Evolutionary conservation across 2,329 filamentous ascomycete genomes (phyloP).

Genomic region (Knufia fluminis): DNA sequence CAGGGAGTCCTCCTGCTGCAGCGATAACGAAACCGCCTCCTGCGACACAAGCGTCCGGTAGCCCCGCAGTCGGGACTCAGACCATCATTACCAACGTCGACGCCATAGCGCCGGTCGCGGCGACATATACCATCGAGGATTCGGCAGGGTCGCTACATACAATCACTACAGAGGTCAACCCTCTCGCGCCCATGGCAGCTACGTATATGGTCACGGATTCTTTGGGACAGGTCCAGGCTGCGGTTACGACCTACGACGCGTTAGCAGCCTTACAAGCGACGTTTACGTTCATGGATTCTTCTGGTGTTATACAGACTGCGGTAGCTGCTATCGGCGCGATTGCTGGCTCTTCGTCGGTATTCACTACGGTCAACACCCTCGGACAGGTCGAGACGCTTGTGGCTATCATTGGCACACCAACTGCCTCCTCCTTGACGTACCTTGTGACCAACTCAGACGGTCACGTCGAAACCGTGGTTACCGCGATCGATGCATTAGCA

Average conservation of each 20-base stretch:
- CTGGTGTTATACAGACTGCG: background rate
- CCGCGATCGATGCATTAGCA: background rate
- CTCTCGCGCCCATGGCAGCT: background rate
- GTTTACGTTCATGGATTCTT: background rate
- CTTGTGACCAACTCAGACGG: background rate
- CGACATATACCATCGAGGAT: too few species aligned
- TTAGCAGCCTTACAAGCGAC: background rate
- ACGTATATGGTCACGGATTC: background rate
- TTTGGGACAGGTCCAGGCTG: background rate
- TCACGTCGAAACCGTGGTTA: background rate
- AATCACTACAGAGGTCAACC: too few species aligned
- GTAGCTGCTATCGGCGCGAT: background rate
- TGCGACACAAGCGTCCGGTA: background rate
- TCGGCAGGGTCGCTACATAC: too few species aligned
- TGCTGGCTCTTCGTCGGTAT: background rate
- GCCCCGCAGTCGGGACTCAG: background rate
- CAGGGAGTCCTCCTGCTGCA: background rate
- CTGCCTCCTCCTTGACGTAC: background rate
- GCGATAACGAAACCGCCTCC: background rate
- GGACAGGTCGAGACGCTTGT: background rate
- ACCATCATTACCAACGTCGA: background rate
- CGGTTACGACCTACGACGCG: background rate
- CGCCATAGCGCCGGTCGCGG: too few species aligned
- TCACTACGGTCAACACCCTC: background rate
- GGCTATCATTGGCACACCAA: background rate